Evolutionary conservation across 192 early-diverging fungal genomes (phyloP).

Genomic region (Umbelopsis sp.): DNA sequence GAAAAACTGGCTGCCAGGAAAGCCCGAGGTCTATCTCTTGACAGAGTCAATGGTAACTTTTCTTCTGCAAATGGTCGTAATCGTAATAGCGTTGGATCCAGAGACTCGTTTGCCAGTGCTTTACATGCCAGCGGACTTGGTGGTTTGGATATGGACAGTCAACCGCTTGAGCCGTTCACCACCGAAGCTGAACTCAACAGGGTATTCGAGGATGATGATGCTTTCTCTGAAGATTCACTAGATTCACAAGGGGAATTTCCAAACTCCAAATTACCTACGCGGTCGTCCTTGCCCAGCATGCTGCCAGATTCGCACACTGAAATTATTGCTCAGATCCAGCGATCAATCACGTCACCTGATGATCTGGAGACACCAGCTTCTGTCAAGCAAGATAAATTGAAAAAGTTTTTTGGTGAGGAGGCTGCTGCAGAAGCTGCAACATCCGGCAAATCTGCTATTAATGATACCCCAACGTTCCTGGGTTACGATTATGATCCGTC

Average conservation of each 20-base stretch:
- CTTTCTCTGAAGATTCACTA: background rate
- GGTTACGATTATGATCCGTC: constrained; percentile 72
- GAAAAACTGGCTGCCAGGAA: too few relatives aligned
- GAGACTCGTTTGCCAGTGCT: constrained; percentile 9
- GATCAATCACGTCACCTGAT: constrained; percentile 11
- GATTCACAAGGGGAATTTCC: background rate
- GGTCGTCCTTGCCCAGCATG: too few relatives aligned
- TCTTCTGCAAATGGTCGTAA: background rate
- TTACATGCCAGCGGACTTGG: background rate
- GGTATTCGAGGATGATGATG: background rate
- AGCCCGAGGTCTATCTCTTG: background rate
- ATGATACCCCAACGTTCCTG: constrained; percentile 75
- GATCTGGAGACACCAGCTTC: background rate
- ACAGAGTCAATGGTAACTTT: background rate
- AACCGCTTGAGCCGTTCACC: background rate
- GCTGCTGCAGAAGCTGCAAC: constrained; percentile 37
- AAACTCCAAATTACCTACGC: background rate
- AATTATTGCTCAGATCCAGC: background rate
- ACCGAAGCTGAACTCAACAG: background rate
- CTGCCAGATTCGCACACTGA: too few relatives aligned
- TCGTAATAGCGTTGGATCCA: background rate
- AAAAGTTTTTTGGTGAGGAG: constrained; percentile 65
- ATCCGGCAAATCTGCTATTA: constrained; percentile 27
- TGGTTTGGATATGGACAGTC: constrained; percentile 13
- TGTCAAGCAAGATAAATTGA: constrained; percentile 45